Base-by-base conservation (phyloP, 768 basidiomycete genomes). In the Lanmaoa rubissima region DNA sequence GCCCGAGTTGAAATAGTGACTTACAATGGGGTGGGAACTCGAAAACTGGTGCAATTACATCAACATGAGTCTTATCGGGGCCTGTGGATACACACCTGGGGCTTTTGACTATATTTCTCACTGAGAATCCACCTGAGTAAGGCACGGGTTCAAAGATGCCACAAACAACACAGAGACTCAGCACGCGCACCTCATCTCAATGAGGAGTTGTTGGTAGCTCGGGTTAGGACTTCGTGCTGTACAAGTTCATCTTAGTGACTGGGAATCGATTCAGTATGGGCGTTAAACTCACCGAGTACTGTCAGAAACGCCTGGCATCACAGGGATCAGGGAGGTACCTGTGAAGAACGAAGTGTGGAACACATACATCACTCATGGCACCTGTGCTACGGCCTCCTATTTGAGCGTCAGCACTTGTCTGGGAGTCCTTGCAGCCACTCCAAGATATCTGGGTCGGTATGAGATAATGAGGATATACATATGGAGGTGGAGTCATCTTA, bases 351-450 rank as follows among this genome's bases (percentile, higher is more conserved):
- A 41, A 34, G 16, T 21, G 13, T 28, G 24, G 14, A 21, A 5
- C 17, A 77, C 85, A 32, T 64, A 89, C 88, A 67, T 78, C 85
- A 71, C 85, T 89, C 90, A 92, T 92, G 8, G 90, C 90, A 46
- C 90, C 90, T 6, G 85, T 86, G 9, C 82, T 87, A 32, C 78
- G 71, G 4, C 87, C 88, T 12, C 78, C 75, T 66, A 90, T 86
- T 41, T 77, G 74, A 4, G 88, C 82, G 65, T 92, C 90, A 17
- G 89, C 89, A 62, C 88, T 90, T n/a, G 88, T 91, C 69, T 91
- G 88, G 16, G 83, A 78, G 67, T 91, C 90, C 60, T 87, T 88
- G 70, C 89, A 90, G 28, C 88, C 90, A 66, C 87, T 88, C 81
- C 85, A 91, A n/a, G 86, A 87, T n/a, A 91, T 87, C 89, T 91